Evolutionary conservation across 1,284 basidiomycete genomes (phyloP).

Genomic region (Cystobasidium slooffiae): DNA sequence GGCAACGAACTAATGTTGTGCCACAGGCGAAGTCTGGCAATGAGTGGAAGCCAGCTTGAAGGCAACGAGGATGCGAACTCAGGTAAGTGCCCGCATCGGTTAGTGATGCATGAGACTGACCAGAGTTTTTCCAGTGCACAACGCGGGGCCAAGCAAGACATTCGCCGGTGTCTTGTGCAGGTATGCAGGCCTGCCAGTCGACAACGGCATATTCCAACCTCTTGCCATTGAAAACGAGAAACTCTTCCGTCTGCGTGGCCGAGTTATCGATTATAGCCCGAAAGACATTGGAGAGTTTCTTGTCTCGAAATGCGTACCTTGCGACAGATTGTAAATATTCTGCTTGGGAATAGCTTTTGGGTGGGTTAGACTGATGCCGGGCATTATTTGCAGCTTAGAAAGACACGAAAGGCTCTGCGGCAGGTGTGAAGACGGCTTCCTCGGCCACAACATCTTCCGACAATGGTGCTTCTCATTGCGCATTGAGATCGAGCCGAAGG

Average conservation of each 20-base stretch:
- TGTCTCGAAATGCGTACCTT: neutral
- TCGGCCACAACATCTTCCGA: neutral
- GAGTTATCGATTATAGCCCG: constrained; percentile 8
- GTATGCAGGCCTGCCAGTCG: constrained; percentile 3
- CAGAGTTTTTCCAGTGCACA: neutral
- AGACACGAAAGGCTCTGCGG: constrained; percentile 16
- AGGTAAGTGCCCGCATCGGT: neutral
- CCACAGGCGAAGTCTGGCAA: neutral
- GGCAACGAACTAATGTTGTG: neutral
- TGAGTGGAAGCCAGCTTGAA: neutral
- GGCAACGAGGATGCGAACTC: neutral
- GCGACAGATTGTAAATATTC: neutral
- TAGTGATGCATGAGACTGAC: neutral
- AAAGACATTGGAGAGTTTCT: neutral
- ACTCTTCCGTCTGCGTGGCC: constrained; percentile 9
- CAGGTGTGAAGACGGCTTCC: constrained; percentile 3
- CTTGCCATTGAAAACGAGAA: constrained; percentile 1
- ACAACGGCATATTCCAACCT: neutral
- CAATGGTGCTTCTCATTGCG: constrained; percentile 27
- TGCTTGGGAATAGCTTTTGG: neutral
- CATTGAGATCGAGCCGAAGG: constrained; percentile 28
- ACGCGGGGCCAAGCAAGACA: constrained; percentile 3
- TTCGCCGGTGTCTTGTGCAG: constrained; percentile 12
- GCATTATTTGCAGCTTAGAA: neutral
- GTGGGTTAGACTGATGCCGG: neutral